These are phyloP conservation scores for Citrus cavaleriei DNA, from an alignment of 345 rosid species.

Conservation along the genomic window DNA sequence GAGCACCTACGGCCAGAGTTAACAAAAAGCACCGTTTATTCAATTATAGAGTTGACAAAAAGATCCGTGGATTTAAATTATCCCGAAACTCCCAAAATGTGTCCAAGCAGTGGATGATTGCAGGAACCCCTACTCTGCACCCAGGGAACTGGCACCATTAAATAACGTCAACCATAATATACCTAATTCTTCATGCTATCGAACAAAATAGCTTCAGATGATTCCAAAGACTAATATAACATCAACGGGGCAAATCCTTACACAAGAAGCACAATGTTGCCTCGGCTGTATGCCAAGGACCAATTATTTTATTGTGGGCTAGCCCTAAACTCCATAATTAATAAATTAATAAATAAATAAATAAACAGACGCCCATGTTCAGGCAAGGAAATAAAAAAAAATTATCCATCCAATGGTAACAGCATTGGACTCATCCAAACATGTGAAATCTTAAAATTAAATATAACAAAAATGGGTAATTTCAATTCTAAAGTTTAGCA, in stretches of 20 bases:
- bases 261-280: neutral
- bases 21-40: no score
- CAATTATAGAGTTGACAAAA: no score
- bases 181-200: no score
- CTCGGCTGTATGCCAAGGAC: neutral
- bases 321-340: neutral
- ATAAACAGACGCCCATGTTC: neutral
- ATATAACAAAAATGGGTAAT: neutral
- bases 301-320: neutral
- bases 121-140: no score
- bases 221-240: neutral
- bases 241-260: neutral
- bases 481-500: slow-evolving; percentile 1
- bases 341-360: neutral
- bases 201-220: neutral
- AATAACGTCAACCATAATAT: no score
- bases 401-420: neutral
- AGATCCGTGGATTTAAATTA: no score
- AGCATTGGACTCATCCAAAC: neutral
- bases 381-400: no score
- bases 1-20: no score
- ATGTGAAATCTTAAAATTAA: neutral
- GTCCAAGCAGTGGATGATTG: no score
- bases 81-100: no score
- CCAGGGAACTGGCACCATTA: no score